Evolutionary conservation across 257 asterid species (phyloP), one percentile per base, ranked within the genome.

Genomic region (Echium plantagineum): DNA sequence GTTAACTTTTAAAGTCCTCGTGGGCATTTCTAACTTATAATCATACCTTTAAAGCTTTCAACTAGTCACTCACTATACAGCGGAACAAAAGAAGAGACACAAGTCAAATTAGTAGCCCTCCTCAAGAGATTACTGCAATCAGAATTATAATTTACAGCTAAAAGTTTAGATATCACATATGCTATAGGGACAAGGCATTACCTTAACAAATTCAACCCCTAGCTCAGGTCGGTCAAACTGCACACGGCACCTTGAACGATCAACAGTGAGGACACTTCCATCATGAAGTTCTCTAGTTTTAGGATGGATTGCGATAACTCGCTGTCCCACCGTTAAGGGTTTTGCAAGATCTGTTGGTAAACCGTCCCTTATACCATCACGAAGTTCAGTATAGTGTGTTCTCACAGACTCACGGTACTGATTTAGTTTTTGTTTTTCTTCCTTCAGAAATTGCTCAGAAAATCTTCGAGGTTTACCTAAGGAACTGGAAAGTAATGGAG

Each of bases 191-290:
- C 17, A 21, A 56, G 21, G 66, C 30, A 71, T 73, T 80, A 90
- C 98, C 95, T 67, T 78, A 74, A 90, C 93, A 76, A 90, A 83
- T 79, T 87, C 98, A 76, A 90, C 98, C 59, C 95, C 98, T 22
- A 87, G 80, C 60, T 90, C 96, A 49, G 83, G 95, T 19, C 83
- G 80, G 74, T 90, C 96, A 78, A 90, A 90, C 73, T 90, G 98
- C 76, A 90, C 82, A 56, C 94, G 80, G 65, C 96, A 90, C 76
- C 81, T 87, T 52, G 83, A 75, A 77, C 81, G 91, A 69, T 85
- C 95, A 73, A 87, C 98, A 61, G 95, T 90, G 53, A 90, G 78
- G 69, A 90, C 94, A 61, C 84, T 85, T 61, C 98, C 98, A 66
- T 84, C 94, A 69, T 85, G 89, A 66, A 90, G 80, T 71, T 85